Evolutionary conservation across 306 rosid genomes (phyloP).

Genomic region (Cicer bijugum): DNA sequence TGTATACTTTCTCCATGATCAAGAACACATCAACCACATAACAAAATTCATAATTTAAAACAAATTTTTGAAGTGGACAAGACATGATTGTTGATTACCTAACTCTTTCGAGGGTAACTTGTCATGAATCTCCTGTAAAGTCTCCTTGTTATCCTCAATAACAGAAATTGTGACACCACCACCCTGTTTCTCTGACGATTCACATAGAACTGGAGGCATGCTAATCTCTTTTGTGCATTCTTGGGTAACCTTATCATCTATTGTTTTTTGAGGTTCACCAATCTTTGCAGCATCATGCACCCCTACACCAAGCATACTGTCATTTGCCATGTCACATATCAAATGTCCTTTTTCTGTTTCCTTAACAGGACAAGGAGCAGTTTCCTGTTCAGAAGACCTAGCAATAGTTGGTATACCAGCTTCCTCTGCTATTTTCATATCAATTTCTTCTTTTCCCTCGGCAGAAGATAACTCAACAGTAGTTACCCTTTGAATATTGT

Average conservation of each 20-base stretch:
- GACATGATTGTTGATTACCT: slow-evolving; percentile 52
- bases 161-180: slow-evolving; percentile 42
- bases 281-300: slow-evolving; percentile 43
- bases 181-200: slow-evolving; percentile 51
- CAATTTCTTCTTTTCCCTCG: slow-evolving; percentile 51
- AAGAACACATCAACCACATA: slow-evolving; percentile 11
- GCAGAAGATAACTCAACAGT: slow-evolving; percentile 43
- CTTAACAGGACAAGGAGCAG: slow-evolving; percentile 47
- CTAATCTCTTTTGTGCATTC: slow-evolving; percentile 53
- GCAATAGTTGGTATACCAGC: slow-evolving; percentile 46
- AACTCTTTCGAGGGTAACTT: slow-evolving; percentile 46
- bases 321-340: slow-evolving; percentile 39
- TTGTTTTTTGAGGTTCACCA: slow-evolving; percentile 43
- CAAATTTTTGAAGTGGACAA: slow-evolving; percentile 4
- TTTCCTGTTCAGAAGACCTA: slow-evolving; percentile 55
- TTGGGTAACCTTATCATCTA: slow-evolving; percentile 47
- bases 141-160: slow-evolving; percentile 44
- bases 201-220: slow-evolving; percentile 46
- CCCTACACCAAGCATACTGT: slow-evolving; percentile 44
- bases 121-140: slow-evolving; percentile 35
- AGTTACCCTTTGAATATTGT: slow-evolving; percentile 48
- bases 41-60: slow-evolving; percentile 5
- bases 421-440: slow-evolving; percentile 44
- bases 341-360: slow-evolving; percentile 50
- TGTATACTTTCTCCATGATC: slow-evolving; percentile 19